A percentile compares a stretch with the other conserved stretches of the same genome.
Evolutionary conservation across 768 basidiomycete genomes (phyloP).

Genomic region (Tylopilus intermedius): DNA sequence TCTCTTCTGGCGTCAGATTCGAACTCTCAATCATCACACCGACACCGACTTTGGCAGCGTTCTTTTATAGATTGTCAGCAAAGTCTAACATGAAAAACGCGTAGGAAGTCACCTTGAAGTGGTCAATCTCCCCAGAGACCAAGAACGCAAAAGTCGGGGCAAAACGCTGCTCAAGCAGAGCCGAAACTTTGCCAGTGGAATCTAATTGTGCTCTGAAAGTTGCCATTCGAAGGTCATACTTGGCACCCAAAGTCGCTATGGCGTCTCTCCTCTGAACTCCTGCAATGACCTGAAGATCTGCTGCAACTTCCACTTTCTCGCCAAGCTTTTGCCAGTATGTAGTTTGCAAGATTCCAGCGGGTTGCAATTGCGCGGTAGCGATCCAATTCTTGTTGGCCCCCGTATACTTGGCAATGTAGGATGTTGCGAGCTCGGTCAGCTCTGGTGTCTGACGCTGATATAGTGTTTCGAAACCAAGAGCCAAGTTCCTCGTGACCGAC

Average conservation of each 20-base stretch:
- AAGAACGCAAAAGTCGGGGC: conserved; percentile 93
- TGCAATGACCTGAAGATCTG: conserved; percentile 81
- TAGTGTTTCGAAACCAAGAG: conserved; percentile 80
- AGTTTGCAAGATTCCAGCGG: conserved; percentile 76
- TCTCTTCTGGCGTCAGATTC: conserved; percentile 76
- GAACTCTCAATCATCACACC: conserved; percentile 97
- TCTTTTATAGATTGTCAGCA: conserved; percentile 41
- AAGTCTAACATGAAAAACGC: background rate
- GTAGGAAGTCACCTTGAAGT: conserved; percentile 73
- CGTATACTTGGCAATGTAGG: conserved; percentile 80
- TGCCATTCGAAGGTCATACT: conserved; percentile 91
- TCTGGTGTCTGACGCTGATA: conserved; percentile 75
- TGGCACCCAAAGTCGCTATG: conserved; percentile 88
- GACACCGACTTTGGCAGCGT: conserved; percentile 89
- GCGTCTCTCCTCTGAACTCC: conserved; percentile 82
- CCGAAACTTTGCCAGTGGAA: conserved; percentile 91
- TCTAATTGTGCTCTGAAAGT: conserved; percentile 95
- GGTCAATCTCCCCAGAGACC: conserved; percentile 95
- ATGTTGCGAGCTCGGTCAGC: conserved; percentile 62
- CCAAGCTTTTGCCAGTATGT: conserved; percentile 96
- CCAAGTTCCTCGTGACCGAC: conserved; percentile 85
- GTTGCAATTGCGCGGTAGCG: conserved; percentile 86
- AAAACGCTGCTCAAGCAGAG: conserved; percentile 92
- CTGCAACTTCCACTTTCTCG: conserved; percentile 96
- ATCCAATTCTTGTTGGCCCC: conserved; percentile 76